phyloP scores from a whole-genome alignment of 345 rosid species.

The Melaleuca quinquenervia region DNA sequence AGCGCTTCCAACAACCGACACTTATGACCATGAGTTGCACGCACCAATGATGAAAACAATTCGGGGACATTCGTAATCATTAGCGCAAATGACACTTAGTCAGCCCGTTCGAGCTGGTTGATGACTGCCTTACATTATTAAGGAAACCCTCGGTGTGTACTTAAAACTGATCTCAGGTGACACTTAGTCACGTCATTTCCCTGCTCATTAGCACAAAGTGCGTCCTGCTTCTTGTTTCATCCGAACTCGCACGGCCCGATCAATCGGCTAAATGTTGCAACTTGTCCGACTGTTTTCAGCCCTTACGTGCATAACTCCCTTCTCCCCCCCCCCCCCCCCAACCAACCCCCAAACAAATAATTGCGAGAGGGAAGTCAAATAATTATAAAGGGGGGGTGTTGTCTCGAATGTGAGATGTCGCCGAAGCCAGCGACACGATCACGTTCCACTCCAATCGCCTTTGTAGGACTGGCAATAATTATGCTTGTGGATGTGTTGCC shows the following conservation, averaged over 20 bases:
- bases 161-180: slow-evolving; percentile 7
- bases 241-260: not conserved
- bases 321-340: no score
- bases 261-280: not conserved
- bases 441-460: slow-evolving; percentile 14
- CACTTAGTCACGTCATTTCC: slow-evolving; percentile 21
- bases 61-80: not conserved
- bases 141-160: not conserved
- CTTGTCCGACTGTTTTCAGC: not conserved
- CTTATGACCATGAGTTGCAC: not conserved
- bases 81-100: not conserved
- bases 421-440: slow-evolving; percentile 29
- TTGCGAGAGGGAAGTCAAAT: slow-evolving; percentile 6
- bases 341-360: not conserved
- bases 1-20: not conserved
- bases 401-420: slow-evolving; percentile 20
- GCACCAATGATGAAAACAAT: not conserved
- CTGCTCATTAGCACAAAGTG: not conserved
- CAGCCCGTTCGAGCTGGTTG: not conserved
- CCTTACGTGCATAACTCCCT: not conserved
- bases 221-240: not conserved
- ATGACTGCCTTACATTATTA: slow-evolving; percentile 1
- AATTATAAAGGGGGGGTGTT: slow-evolving; percentile 24
- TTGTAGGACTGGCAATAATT: not conserved
- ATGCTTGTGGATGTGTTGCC: not conserved